phyloP scores from a whole-genome alignment of 192 early-diverging fungal species.

The Coemansia sp. region DNA sequence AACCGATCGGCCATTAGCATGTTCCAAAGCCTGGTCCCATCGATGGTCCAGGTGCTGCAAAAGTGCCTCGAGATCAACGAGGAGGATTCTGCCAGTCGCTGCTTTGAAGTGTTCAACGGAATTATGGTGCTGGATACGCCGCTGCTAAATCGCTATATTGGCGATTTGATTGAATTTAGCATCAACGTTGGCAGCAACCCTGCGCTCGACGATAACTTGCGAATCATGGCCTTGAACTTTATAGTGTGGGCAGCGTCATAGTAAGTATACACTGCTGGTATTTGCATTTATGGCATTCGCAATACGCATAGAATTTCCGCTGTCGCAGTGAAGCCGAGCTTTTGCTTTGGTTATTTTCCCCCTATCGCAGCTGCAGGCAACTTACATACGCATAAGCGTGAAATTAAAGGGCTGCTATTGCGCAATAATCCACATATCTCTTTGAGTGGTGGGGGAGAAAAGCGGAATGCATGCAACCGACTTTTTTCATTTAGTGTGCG shows the following conservation, averaged over 20 bases:
- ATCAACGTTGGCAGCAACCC: constrained; percentile 67
- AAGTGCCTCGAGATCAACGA: constrained; percentile 71
- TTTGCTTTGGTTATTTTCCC: background rate
- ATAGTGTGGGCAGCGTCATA: constrained; percentile 60
- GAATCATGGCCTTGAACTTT: constrained; percentile 81
- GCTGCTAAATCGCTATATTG: constrained; percentile 73
- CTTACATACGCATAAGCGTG: background rate
- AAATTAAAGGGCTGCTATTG: background rate
- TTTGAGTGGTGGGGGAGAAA: background rate
- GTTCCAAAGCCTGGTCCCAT: constrained; percentile 73
- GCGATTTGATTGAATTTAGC: constrained; percentile 80
- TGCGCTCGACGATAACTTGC: constrained; percentile 65
- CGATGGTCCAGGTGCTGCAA: constrained; percentile 83
- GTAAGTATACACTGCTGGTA: constrained; percentile 49
- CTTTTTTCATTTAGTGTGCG: constrained; percentile 5
- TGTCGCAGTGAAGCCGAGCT: background rate
- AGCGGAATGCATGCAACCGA: background rate
- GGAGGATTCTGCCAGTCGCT: constrained; percentile 71
- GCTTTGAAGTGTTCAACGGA: constrained; percentile 86
- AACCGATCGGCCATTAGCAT: constrained; percentile 65
- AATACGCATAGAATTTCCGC: background rate
- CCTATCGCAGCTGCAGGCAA: background rate
- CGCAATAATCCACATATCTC: background rate
- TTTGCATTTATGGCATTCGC: background rate
- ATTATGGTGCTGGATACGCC: constrained; percentile 79